Base-by-base conservation (phyloP, 176 grass and related monocot species). In the Avena eriantha region DNA sequence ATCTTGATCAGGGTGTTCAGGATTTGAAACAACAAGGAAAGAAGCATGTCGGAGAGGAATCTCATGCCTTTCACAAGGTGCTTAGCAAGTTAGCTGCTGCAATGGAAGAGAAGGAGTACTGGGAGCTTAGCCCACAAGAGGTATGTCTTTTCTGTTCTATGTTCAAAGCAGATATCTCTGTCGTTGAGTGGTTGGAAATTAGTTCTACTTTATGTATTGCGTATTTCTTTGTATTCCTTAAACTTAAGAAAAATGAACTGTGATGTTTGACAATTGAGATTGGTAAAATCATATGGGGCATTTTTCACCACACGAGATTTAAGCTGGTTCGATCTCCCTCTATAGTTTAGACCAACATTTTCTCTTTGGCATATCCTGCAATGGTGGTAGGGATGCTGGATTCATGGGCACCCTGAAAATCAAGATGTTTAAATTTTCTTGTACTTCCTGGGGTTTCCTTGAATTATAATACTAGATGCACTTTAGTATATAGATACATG, bases 21-120 rank as follows among this genome's bases (percentile, higher is more conserved):
- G 56, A 82, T 87, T 65, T 81, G 43, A 90, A 87, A 77, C 85
- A 24, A 85, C 82, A 88, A 69, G 45, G 83, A 74, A 94, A 86
- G 79, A 90, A 82, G 53, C 79, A 69, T 85, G 65, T 80, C 9
- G 86, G 85, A 54, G 80, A 91, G 91, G 96, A 91, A 56, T 64
- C 64, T 83, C 86, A 79, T 88, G 83, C 71, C 80, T 95, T 84
- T 80, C 89, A 86, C 7, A 84, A 87, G 82, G 68, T 79, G 70
- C 69, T 98, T 64, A 91, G 59, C 82, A 91, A 73, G 56, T 80
- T 98, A 88, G 88, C 91, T 66, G 24, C 35, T 35, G 86, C 86
- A 54, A 96, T 98, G 96, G 96, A 92, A 82, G 88, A 98, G 82
- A 92, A 82, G 80, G 96, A 98, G 61, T 98, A 96, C 70, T 98